Percentiles rank a stretch among this genome's conserved stretches.
phyloP scores from a whole-genome alignment of 2,329 filamentous ascomycete genomes.

The Amylocarpus encephaloides region DNA sequence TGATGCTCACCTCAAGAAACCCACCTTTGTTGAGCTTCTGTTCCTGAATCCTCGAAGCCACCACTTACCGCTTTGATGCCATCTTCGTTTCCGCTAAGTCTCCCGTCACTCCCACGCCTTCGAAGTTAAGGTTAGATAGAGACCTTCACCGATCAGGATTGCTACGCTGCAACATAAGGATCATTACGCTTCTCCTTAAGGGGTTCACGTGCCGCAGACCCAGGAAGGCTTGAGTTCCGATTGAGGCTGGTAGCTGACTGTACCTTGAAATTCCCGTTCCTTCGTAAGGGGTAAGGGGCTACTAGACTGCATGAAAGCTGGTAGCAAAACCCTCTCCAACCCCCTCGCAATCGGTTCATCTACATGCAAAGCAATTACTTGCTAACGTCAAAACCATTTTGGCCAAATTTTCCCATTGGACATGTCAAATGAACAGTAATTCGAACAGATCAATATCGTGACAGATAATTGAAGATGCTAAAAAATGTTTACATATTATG shows the following conservation, averaged over 20 bases:
- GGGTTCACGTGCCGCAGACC: not conserved
- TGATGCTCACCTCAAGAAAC: no score
- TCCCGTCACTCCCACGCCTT: no score
- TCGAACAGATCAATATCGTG: not conserved
- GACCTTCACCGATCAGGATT: no score
- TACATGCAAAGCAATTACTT: no score
- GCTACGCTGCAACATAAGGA: no score
- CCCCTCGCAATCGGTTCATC: constrained; percentile 1
- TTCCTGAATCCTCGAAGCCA: no score
- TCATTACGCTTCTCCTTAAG: not conserved
- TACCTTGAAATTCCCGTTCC: constrained; percentile 1
- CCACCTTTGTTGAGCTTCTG: no score
- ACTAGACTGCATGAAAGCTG: not conserved
- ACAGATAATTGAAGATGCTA: constrained; percentile 15
- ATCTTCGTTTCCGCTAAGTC: no score
- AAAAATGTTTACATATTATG: constrained; percentile 13
- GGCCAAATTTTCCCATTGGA: constrained; percentile 2
- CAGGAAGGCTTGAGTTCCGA: not conserved
- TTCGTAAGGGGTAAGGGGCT: not conserved
- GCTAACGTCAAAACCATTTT: no score
- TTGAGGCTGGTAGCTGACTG: constrained; percentile 3
- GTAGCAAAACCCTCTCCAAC: not conserved
- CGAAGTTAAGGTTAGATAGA: no score
- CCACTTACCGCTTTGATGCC: no score
- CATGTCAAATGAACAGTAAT: constrained; percentile 8